Base-by-base conservation (phyloP, 2,329 filamentous ascomycete species). In the Diplocarpon rosae region DNA sequence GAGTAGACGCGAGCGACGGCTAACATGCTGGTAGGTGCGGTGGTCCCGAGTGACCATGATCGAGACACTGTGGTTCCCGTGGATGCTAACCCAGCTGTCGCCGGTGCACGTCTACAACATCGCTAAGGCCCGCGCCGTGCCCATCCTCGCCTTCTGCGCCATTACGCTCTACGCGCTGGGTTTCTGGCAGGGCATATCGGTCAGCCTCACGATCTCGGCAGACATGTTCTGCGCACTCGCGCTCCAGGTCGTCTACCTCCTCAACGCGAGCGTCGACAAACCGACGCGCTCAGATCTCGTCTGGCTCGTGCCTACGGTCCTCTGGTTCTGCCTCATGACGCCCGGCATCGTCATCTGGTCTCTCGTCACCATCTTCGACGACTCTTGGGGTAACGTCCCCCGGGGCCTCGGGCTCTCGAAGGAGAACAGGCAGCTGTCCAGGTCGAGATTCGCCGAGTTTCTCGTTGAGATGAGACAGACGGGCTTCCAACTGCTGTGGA, bases 371-470 rank as follows among this genome's bases (percentile, higher is more conserved):
- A n/a, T 40, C 10, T 33, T 32, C 10, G 38, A 40, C 32, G 12
- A 32, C 10, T 40, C 38, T 24, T 40, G 38, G 38, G 30, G 38
- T 13, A 40, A 32, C 20, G 17, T 9, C 3, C 38, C 38, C 2
- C 32, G 38, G n/a, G 38, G 30, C 11, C 30, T 32, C 30, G 11
- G 10, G 30, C 11, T 5, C 4, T 4, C 30, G 30, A 32, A 10
- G 4, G 30, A 32, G 30, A 32, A 32, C 3, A 9, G 15, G 54
- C 57, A 94, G 87, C 89, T 90, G 69, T 95, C 95, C 76, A 93
- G 95, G 75, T 94, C 86, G 65, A 85, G 95, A 75, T 95, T 95
- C 79, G 82, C 82, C 78, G 81, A 65, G 20, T 7, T 24, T 7
- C 20, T 24, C 20, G 4, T 24, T 7, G 20, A 24, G 20, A 7